phyloP scores from a whole-genome alignment of 805 yeast species.

The Tetrapisispora nanseiensis region DNA sequence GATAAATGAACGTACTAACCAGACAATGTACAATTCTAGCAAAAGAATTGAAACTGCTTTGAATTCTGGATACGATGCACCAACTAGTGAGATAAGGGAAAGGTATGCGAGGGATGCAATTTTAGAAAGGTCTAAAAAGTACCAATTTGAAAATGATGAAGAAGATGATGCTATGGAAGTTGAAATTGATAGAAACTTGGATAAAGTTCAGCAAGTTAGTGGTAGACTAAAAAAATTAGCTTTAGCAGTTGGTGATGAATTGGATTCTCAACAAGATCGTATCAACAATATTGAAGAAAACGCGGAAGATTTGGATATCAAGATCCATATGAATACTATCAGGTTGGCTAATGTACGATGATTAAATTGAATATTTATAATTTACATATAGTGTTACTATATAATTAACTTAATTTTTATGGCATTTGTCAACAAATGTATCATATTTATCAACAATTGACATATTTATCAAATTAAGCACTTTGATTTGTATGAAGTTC shows the following conservation, averaged over 20 bases:
- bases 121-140: slow-evolving; percentile 46
- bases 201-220: slow-evolving; percentile 60
- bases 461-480: no score
- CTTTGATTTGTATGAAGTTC: no score
- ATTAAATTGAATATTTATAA: no score
- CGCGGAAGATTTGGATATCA: slow-evolving; percentile 74
- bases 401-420: no score
- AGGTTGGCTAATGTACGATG: slow-evolving; percentile 46
- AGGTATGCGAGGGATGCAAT: slow-evolving; percentile 30
- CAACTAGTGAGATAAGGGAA: slow-evolving; percentile 20
- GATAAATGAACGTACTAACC: slow-evolving; percentile 49
- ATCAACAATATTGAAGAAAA: slow-evolving; percentile 68
- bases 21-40: slow-evolving; percentile 51
- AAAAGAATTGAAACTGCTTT: slow-evolving; percentile 56
- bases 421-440: no score
- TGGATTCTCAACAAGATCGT: slow-evolving; percentile 65
- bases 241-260: slow-evolving; percentile 59
- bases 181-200: slow-evolving; percentile 74
- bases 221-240: slow-evolving; percentile 65
- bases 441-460: no score
- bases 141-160: slow-evolving; percentile 77
- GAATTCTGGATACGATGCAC: slow-evolving; percentile 20
- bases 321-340: slow-evolving; percentile 67
- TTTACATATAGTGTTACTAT: no score
- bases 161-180: slow-evolving; percentile 90